Evolutionary conservation across 345 rosid genomes (phyloP).

Genomic region (Salix purpurea): DNA sequence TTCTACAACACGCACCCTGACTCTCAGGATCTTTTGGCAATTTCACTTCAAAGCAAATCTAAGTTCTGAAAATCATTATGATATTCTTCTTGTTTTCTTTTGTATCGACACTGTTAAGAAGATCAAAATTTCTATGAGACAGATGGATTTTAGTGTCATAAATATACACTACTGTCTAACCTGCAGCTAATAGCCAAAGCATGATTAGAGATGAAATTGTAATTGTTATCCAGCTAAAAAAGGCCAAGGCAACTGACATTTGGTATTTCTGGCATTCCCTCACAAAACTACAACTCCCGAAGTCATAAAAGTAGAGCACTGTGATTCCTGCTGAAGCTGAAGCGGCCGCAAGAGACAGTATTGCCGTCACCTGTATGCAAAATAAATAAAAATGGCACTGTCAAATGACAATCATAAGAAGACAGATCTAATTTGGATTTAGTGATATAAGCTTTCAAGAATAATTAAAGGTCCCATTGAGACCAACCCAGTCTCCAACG

Average conservation of each 20-base stretch:
- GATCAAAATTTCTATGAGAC: slow-evolving; percentile 12
- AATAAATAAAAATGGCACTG: background rate
- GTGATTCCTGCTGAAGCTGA: slow-evolving; percentile 62
- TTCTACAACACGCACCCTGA: background rate
- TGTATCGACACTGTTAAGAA: slow-evolving; percentile 14
- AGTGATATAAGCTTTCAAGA: background rate
- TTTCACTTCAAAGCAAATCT: background rate
- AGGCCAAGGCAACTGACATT: slow-evolving; percentile 64
- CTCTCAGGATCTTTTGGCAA: background rate
- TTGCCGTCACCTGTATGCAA: slow-evolving; percentile 55
- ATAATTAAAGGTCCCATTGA: slow-evolving; percentile 1
- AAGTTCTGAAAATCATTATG: background rate
- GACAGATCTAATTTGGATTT: background rate
- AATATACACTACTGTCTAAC: slow-evolving; percentile 27
- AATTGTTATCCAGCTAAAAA: slow-evolving; percentile 62
- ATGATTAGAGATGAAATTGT: slow-evolving; percentile 65
- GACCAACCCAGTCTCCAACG: slow-evolving; percentile 80
- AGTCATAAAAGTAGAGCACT: slow-evolving; percentile 52
- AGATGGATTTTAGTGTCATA: background rate
- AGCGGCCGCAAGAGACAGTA: slow-evolving; percentile 67
- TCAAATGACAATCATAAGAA: background rate
- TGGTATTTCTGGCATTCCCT: slow-evolving; percentile 63
- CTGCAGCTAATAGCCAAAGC: slow-evolving; percentile 66
- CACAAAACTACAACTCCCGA: slow-evolving; percentile 40
- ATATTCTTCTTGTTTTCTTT: slow-evolving; percentile 6